Evolutionary conservation across 371 early-diverging fungal species (phyloP), one percentile per base, ranked within the genome.

Genomic region (Apophysomyces elegans): DNA sequence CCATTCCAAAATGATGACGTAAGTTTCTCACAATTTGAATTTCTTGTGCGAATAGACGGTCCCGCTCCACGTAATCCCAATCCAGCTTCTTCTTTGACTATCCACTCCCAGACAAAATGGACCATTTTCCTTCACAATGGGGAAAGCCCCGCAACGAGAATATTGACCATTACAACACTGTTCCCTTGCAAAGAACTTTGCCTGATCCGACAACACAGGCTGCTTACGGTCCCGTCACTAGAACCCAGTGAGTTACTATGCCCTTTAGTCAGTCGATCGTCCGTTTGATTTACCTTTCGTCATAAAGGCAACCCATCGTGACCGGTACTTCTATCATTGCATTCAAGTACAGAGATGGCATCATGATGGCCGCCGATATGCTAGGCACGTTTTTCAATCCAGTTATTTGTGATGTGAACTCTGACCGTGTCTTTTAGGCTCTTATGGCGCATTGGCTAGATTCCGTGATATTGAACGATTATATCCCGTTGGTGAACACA

Each of bases 291-390:
- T 43, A 12, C 32, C 11, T 37, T 14, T 26, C 1, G 5, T 26
- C 2, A 26, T 2, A 18, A 81, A 92, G 94, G 74, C 81, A 83
- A 67, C 99, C 99, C 39, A 85, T 96, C 59, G 95, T 99, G 5
- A 97, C 97, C 14, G 98, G 98, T 73, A 96, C 97, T n/a, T 97
- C 98, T 37, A 93, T 98, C 44, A 75, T 99, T 56, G 99, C 92
- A 47, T 81, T 99, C 78, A 94, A 93, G 78, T 99, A 93, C 87
- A 97, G 94, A 78, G 97, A 96, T 70, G 99, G 99, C 65, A 86
- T 99, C 59, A 96, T 99, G 92, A 88, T 98, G 84, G 96, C 97
- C 11, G 95, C 98, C 12, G 99, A 99, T 78, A 94, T 91, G 75
- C 86, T 97, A 50, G 95, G 93, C 93, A 79, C 38, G 76, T 58